Evolutionary conservation across 805 yeast species (phyloP), one percentile per base, ranked within the genome.

Genomic region (Teunomyces kruisii): DNA sequence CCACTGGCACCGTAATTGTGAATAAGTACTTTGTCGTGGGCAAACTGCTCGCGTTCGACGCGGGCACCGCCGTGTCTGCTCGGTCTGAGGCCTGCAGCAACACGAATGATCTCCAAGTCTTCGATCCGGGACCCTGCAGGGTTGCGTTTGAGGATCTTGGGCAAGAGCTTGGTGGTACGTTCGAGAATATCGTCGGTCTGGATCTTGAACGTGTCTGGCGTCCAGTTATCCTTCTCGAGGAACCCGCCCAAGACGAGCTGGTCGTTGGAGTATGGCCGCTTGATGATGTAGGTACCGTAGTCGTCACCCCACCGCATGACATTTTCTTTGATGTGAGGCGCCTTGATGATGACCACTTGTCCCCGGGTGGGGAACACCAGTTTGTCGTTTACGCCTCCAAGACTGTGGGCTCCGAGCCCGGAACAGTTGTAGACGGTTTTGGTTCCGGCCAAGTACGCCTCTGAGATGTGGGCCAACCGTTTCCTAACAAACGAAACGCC

Each of bases 231-330:
- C 51, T 75, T 74, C 52, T 86, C 90, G 53, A 82, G 60, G 53
- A 74, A 87, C 1, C 96, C 96, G 22, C 96, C 96, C 14, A 88
- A 71, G 36, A 88, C 75, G 24, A 87, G 74, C 50, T 85, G 84
- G 45, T 81, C 86, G 44, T 77, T 73, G 1, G 87, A 79, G 44
- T 71, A 64, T 0, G 91, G 89, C 49, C 92, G 74, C 45, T 88
- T 88, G 59, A 86, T 86, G 42, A 82, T 72, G 53, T 86, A 86
- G 0, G 89, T 84, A 3, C 86, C 65, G 47, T 68, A 72, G 40
- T 74, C 78, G 3, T 60, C 64, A n/a, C 85, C 84, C 86, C 86
- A 82, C 42, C 79, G 65, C 71, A 80, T 57, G 48, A 63, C 65
- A 59, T 84, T 86, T 53, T 79, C 81, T 28, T 67, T 67, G 48